phyloP scores from a whole-genome alignment of 306 rosid species.

The Geum urbanum region DNA sequence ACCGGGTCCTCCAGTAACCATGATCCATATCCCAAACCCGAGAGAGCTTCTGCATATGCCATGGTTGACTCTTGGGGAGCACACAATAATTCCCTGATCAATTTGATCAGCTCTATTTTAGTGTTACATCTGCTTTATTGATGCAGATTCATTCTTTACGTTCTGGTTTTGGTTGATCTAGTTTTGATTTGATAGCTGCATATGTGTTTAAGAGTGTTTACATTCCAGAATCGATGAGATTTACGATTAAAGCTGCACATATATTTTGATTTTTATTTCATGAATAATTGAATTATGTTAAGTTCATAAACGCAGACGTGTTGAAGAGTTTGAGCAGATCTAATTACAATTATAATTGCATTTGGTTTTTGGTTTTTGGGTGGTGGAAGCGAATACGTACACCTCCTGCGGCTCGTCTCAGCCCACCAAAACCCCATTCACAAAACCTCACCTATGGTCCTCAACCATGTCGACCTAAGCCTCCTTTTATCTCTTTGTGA shows the following conservation, averaged over 20 bases:
- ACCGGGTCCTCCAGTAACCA: too few species aligned
- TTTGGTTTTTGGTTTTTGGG: neutral
- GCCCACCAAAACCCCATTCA: conserved; percentile 33
- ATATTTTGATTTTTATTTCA: neutral
- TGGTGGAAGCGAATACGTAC: too few species aligned
- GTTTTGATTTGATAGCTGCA: neutral
- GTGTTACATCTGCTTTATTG: conserved; percentile 40
- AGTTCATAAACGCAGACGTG: neutral
- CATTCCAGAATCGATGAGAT: neutral
- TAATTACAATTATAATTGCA: neutral
- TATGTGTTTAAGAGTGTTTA: neutral
- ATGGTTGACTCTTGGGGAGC: conserved; percentile 72
- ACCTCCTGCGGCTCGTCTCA: too few species aligned
- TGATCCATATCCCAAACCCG: too few species aligned
- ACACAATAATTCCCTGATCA: conserved; percentile 54
- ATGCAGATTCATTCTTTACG: neutral
- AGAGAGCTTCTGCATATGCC: conserved; percentile 13
- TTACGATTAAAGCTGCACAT: neutral
- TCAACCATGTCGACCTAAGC: conserved; percentile 46
- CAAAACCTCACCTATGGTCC: conserved; percentile 37
- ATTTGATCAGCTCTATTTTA: conserved; percentile 25
- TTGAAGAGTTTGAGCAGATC: neutral
- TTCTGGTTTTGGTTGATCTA: conserved; percentile 15
- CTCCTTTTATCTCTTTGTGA: conserved; percentile 59
- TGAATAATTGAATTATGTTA: neutral